Evolutionary conservation across 106 monocot genomes (phyloP), one percentile per base, ranked within the genome.

Genomic region (Dactylorhiza incarnata): DNA sequence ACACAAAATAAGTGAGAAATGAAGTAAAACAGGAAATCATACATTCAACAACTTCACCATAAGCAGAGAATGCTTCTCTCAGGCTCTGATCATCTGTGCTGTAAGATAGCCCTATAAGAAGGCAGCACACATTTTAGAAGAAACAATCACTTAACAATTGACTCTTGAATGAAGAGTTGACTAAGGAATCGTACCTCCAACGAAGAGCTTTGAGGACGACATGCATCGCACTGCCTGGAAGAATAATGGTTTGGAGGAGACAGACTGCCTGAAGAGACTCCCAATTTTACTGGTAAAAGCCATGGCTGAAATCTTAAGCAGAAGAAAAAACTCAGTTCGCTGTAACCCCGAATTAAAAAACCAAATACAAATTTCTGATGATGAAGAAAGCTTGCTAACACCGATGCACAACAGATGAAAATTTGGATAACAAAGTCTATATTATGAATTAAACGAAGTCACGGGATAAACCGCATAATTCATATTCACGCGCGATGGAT

Each of bases 31-130:
- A 5, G 3, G 2, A 26, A 6, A n/a, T 16, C 43, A 69, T 52
- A 73, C 81, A 66, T 49, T 81, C 81, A 71, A 76, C 53, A 23
- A 81, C 81, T 61, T 81, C 76, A 56, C 81, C 81, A 81, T 75
- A 81, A 71, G 46, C 59, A 9, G 50, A 26, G 37, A 77, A 77
- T 51, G 68, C 77, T 49, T 77, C 77, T 52, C 48, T 77, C 15
- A 77, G 15, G 26, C 68, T 77, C 9, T 67, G 22, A 6, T 67
- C 66, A 77, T 66, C 49, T 25, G 68, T 68, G 15, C 49, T 68
- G 44, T 62, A 49, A 14, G 77, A 77, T 37, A 37, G 37, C 37
- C 37, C 37, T 37, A 37, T 37, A 37, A 37, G 37, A 37, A 37
- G 3, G 3, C 37, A 37, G 2, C 37, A 37, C 37, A 37, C 37